Evolutionary conservation across 208 protist species (phyloP), one percentile per base, ranked within the genome.

Genomic region (Trypanosoma rangeli): DNA sequence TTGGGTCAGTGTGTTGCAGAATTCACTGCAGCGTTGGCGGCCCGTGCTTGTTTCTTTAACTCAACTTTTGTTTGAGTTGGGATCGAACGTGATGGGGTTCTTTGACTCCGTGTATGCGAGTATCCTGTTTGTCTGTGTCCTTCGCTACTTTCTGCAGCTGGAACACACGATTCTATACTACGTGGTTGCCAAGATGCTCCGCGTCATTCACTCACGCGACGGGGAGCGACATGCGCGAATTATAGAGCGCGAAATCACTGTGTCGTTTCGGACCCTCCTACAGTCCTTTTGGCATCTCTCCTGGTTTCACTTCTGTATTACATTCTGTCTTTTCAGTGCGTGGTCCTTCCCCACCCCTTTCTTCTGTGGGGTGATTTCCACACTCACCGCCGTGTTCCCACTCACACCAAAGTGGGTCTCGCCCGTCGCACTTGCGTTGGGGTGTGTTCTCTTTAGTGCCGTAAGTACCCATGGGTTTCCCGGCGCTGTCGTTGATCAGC

Each of bases 151-250:
- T 53, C 68, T 79, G n/a, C 69, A 72, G n/a, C 78, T 88, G 46
- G 82, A 91, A 16, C 75, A 89, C 78, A 89, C 85, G 9, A 73
- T 94, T 49, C 74, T 91, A 24, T 94, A 91, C 75, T 91, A 94
- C 63, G 67, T 71, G n/a, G 44, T 87, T 13, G 78, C 64, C 16
- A 91, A 91, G 72, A 48, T 90, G 68, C 70, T 91, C 18, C 64
- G 54, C 12, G 74, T 84, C 20, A 46, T 89, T 62, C 68, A 90
- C 65, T 79, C 80, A 5, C 66, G 74, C 31, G 31, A 66, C n/a
- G 85, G 79, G 33, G 83, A 87, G 64, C 20, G 53, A 26, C 85
- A 88, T 55, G 82, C 85, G 7, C 79, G 78, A n/a, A 66, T 52
- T 53, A 85, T 91, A 57, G 88, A 94, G 76, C 65, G 74, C 35